Evolutionary conservation across 2,329 filamentous ascomycete species (phyloP), one percentile per base, ranked within the genome.

Genomic region (Sclerotinia glacialis): DNA sequence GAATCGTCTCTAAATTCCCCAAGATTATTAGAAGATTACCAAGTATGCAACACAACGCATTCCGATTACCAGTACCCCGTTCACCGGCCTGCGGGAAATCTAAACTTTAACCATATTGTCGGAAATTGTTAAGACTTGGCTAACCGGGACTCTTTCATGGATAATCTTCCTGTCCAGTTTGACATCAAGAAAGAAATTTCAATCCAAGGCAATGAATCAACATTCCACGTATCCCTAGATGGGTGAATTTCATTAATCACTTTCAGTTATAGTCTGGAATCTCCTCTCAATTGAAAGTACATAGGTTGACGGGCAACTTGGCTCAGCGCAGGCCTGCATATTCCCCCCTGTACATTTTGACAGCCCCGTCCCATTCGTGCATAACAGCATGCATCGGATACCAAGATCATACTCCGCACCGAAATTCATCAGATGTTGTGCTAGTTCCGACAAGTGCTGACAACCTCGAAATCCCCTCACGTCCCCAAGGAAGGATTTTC

Each of bases 51-150:
- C 42, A n/a, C 21, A 34, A 46, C 42, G 31, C 21, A 34, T 31
- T 42, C 23, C 42, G 21, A 26, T 37, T 18, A 60, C 56, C 47
- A 23, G 28, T 31, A n/a, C 56, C 56, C 56, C 26, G 52, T 65
- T 28, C 34, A 58, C 34, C 46, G 34, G 9, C 31, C 44, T 52
- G 47, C 63, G 63, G 63, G 63, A 59, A 58, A 60, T 59, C 63
- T 52, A 65, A 65, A 65, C 63, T 65, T 65, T 65, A 65, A 65
- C 63, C 63, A 60, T 18, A 52, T 28, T 65, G 63, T 52, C 63
- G 63, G 63, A 65, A 65, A 50, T 65, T 65, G 31, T n/a, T 49
- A 21, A 16, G 34, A 40, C 16, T 26, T 42, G 42, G 62, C 18
- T 58, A 14, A 26, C 18, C 52, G n/a, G 28, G 46, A 58, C 9